A percentile compares a stretch with the other conserved stretches of the same genome.
These are phyloP conservation scores for Haematococcus lacustris DNA, from an alignment of 139 green algal species.

Conservation along the genomic window DNA sequence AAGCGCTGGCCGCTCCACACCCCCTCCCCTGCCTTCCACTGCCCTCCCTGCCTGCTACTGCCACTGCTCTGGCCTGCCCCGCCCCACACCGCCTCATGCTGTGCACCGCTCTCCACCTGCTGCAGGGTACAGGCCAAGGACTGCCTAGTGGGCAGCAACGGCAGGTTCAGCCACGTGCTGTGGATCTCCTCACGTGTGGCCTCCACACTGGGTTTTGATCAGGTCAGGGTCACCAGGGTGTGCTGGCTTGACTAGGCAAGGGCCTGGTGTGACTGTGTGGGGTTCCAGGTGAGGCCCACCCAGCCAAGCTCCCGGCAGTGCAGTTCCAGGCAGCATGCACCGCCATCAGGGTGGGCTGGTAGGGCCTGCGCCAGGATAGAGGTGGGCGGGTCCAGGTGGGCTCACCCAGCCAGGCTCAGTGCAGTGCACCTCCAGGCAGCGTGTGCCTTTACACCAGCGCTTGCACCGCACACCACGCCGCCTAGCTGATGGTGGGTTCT, in stretches of 20 bases:
- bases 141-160: too few species aligned
- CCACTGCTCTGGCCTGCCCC: not conserved
- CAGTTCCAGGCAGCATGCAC: not conserved
- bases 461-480: too few species aligned
- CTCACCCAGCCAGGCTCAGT: too few species aligned
- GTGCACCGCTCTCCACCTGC: not conserved
- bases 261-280: not conserved
- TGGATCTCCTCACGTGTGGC: slow-evolving; percentile 45
- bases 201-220: slow-evolving; percentile 45
- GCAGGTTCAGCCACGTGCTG: slow-evolving; percentile 37
- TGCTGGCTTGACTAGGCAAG: not conserved
- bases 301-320: not conserved
- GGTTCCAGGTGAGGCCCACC: not conserved
- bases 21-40: not conserved
- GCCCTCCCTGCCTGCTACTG: not conserved
- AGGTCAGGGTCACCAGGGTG: not conserved
- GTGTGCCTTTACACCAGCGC: too few species aligned
- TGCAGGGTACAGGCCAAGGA: not conserved
- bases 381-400: not conserved
- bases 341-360: not conserved
- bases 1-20: not conserved
- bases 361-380: not conserved
- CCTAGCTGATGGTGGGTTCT: too few species aligned
- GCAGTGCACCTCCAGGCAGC: too few species aligned
- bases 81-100: not conserved